Percentiles rank a stretch among this genome's conserved stretches.
phyloP scores from a whole-genome alignment of 2,329 filamentous ascomycete genomes.

The Cladobotryum mycophilum region DNA sequence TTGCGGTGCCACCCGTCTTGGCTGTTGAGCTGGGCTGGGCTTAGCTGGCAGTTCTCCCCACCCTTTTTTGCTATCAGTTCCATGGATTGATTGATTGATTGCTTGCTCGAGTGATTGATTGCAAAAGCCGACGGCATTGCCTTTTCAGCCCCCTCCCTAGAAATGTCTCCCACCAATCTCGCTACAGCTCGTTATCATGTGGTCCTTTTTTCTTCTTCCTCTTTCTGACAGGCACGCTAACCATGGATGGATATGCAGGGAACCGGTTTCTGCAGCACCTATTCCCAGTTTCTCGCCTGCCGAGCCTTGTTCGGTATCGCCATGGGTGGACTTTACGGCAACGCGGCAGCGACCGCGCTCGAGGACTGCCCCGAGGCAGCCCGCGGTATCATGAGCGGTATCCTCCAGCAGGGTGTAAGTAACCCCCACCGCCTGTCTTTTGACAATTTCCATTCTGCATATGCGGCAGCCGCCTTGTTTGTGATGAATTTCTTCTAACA shows the following conservation, averaged over 20 bases:
- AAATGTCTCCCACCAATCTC: too few relatives aligned
- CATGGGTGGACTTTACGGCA: constrained; percentile 77
- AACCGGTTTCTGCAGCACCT: constrained; percentile 64
- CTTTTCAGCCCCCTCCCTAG: neutral
- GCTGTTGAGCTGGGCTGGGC: neutral
- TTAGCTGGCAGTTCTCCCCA: too few relatives aligned
- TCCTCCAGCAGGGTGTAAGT: constrained; percentile 63
- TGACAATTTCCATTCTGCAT: neutral
- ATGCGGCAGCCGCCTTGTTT: too few relatives aligned
- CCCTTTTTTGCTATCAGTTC: too few relatives aligned
- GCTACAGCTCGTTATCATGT: too few relatives aligned
- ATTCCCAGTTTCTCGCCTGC: constrained; percentile 66
- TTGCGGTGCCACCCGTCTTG: constrained; percentile 14
- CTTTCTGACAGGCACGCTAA: constrained; percentile 1
- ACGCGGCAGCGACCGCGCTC: constrained; percentile 70
- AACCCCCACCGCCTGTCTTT: too few relatives aligned
- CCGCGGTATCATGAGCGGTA: constrained; percentile 67
- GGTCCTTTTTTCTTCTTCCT: neutral
- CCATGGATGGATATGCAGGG: constrained; percentile 28
- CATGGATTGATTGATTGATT: too few relatives aligned
- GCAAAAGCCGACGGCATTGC: too few relatives aligned
- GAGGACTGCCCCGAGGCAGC: constrained; percentile 65
- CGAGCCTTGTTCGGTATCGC: constrained; percentile 71
- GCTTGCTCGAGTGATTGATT: too few relatives aligned
- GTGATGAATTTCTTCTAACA: constrained; percentile 6